Conservation (phyloP, 371 early-diverging fungal genomes). For the Mucor velutinosus region DNA sequence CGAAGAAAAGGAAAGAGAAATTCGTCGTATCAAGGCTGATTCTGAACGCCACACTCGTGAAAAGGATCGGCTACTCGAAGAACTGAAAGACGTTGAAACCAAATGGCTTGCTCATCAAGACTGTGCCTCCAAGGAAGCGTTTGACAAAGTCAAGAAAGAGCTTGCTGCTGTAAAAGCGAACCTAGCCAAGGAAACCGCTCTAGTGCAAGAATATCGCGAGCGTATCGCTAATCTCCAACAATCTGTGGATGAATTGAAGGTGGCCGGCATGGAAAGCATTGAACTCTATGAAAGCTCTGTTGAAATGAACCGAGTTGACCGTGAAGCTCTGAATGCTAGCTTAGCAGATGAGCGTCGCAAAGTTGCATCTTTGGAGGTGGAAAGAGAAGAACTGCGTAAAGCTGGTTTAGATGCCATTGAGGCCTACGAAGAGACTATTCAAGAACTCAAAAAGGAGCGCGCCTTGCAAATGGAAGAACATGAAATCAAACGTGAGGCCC, state of each 20-base stretch:
- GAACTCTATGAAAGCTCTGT: conserved; percentile 58
- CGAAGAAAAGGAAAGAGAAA: conserved; percentile 54
- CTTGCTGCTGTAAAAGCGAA: conserved; percentile 33
- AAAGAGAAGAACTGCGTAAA: conserved; percentile 26
- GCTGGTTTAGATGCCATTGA: conserved; percentile 29
- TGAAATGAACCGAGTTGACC: conserved; percentile 49
- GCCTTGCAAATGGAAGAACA: conserved; percentile 23
- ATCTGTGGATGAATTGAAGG: conserved; percentile 49
- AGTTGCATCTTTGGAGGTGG: conserved; percentile 14
- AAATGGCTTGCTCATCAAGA: conserved; percentile 44
- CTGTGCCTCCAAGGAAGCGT: conserved; percentile 35
- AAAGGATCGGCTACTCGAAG: conserved; percentile 40
- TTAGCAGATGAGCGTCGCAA: conserved; percentile 48
- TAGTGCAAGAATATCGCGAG: conserved; percentile 32
- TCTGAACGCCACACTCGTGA: conserved; percentile 44
- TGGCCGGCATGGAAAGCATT: conserved; percentile 58
- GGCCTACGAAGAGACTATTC: conserved; percentile 28
- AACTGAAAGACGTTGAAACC: conserved; percentile 42
- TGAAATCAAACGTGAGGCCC: conserved; percentile 23
- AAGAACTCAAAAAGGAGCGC: conserved; percentile 41
- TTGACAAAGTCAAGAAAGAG: conserved; percentile 42
- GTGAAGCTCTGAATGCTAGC: conserved; percentile 49
- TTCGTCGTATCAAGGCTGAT: conserved; percentile 45
- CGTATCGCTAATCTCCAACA: conserved; percentile 36
- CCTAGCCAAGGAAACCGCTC: conserved; percentile 22